These are phyloP conservation scores for Aureobasidium sp. DNA, from an alignment of 2,329 filamentous ascomycete genomes.

Conservation along the genomic window DNA sequence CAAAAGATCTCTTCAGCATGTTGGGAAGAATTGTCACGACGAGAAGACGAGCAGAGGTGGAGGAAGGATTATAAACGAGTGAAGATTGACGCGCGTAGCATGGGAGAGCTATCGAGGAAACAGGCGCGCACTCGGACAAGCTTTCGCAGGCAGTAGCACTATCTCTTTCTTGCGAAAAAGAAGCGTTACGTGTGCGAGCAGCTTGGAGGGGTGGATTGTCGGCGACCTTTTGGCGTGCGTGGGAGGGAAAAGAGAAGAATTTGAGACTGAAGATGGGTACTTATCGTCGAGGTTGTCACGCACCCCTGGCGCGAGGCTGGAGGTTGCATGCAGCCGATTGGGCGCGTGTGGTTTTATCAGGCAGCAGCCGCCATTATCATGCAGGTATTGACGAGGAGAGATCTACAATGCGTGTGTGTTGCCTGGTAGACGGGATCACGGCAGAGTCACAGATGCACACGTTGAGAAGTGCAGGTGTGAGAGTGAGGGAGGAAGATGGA, in stretches of 20 bases:
- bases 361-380: slow-evolving; percentile 3
- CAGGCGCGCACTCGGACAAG: slow-evolving; percentile 14
- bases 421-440: background rate
- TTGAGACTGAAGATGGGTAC: background rate
- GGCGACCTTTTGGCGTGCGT: slow-evolving; percentile 15
- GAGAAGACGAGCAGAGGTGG: slow-evolving; percentile 8
- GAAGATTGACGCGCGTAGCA: slow-evolving; percentile 14
- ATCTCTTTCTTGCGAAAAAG: background rate
- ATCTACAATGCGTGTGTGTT: slow-evolving; percentile 4
- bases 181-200: slow-evolving; percentile 6
- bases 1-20: slow-evolving; percentile 93
- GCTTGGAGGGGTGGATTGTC: slow-evolving; percentile 15
- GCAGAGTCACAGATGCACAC: background rate
- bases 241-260: background rate
- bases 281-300: background rate
- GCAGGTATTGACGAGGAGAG: background rate
- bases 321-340: background rate
- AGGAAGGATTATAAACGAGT: slow-evolving; percentile 12
- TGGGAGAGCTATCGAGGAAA: background rate
- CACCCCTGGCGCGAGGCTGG: slow-evolving; percentile 6
- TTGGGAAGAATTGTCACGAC: slow-evolving; percentile 34
- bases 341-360: background rate
- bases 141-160: slow-evolving; percentile 6
- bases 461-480: background rate
- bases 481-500: background rate